These are phyloP conservation scores for Nannizzia gypsea DNA, from an alignment of 2,329 filamentous ascomycete genomes.

Conservation along the genomic window DNA sequence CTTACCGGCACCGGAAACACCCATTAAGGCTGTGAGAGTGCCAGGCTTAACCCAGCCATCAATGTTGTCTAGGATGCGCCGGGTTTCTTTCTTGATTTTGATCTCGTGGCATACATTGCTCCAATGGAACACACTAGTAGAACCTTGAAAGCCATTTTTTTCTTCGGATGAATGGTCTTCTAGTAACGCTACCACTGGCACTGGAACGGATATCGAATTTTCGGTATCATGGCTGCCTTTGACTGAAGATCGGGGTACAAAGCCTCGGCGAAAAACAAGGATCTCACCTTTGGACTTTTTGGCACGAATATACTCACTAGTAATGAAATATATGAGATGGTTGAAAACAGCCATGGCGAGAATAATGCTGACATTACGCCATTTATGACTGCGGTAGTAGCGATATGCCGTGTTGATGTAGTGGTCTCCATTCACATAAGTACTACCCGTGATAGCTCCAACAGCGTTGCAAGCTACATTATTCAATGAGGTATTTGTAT, in stretches of 20 bases:
- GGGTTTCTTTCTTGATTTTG: constrained; percentile 61
- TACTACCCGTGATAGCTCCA: constrained; percentile 44
- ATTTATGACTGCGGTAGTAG: constrained; percentile 49
- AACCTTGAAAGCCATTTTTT: neutral
- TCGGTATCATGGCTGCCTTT: constrained; percentile 35
- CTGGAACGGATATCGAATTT: neutral
- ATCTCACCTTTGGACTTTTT: constrained; percentile 61
- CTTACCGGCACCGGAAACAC: constrained; percentile 73
- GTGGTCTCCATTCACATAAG: constrained; percentile 41
- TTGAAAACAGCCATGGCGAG: constrained; percentile 37
- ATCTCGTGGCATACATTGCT: constrained; percentile 71
- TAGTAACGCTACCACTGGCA: neutral
- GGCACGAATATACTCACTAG: neutral
- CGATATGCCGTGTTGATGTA: constrained; percentile 29
- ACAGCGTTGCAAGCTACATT: constrained; percentile 51
- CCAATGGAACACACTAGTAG: constrained; percentile 59
- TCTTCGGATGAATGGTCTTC: neutral
- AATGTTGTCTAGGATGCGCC: constrained; percentile 42
- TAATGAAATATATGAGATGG: neutral
- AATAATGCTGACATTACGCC: constrained; percentile 65
- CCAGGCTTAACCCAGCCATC: constrained; percentile 91
- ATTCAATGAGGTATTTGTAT: constrained; percentile 18
- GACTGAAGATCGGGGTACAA: constrained; percentile 57
- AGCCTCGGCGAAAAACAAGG: constrained; percentile 59
- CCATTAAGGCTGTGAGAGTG: constrained; percentile 41